phyloP scores from a whole-genome alignment of 116 monocot species.

The Phalaenopsis hybrid region DNA sequence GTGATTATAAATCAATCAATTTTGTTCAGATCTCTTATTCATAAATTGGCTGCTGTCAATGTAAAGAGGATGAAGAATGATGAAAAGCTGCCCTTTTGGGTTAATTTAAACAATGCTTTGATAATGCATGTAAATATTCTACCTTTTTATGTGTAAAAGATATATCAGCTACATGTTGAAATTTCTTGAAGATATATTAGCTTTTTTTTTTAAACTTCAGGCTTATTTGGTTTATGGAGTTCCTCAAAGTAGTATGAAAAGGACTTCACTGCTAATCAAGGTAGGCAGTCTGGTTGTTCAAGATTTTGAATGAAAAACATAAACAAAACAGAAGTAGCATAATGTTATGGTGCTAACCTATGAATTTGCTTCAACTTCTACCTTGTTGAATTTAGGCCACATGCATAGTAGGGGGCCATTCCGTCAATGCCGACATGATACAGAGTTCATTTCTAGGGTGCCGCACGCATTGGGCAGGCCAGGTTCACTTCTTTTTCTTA shows the following conservation, averaged over 20 bases:
- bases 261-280: constrained; percentile 53
- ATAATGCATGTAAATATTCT: constrained; percentile 80
- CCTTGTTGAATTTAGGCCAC: constrained; percentile 41
- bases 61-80: constrained; percentile 69
- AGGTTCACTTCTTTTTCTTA: constrained; percentile 31
- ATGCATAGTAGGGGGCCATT: constrained; percentile 65
- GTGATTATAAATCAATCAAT: not conserved
- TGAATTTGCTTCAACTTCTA: not conserved
- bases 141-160: not conserved
- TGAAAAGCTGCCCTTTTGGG: constrained; percentile 93
- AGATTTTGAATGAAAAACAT: not conserved
- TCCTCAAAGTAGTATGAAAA: constrained; percentile 61
- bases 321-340: not conserved
- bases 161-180: not conserved
- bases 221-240: constrained; percentile 71
- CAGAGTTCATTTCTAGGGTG: constrained; percentile 65
- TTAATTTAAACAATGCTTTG: constrained; percentile 90
- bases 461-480: constrained; percentile 53
- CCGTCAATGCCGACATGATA: constrained; percentile 54
- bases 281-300: constrained; percentile 16
- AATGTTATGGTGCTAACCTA: not conserved
- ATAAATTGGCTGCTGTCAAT: constrained; percentile 59
- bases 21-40: constrained; percentile 47
- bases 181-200: not conserved
- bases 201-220: constrained; percentile 25